Evolutionary conservation across 495 filamentous ascomycete genomes (phyloP).

Genomic region (Xylaria longipes): DNA sequence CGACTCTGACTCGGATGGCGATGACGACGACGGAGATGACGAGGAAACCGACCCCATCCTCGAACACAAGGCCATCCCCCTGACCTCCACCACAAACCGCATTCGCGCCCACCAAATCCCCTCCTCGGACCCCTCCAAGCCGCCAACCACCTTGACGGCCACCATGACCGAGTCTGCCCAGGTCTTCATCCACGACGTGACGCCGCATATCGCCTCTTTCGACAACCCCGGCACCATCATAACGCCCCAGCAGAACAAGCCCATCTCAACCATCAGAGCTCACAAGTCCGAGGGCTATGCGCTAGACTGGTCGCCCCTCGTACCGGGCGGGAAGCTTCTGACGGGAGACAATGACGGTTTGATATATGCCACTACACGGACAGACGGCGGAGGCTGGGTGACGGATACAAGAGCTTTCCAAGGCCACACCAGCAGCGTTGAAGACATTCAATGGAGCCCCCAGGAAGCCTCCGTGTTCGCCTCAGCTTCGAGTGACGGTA

Average conservation of each 20-base stretch:
- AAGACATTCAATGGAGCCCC: constrained; percentile 96
- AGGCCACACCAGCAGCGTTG: constrained; percentile 83
- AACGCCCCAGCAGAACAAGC: constrained; percentile 81
- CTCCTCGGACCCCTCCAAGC: constrained; percentile 68
- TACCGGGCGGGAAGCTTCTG: constrained; percentile 76
- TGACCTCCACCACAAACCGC: constrained; percentile 87
- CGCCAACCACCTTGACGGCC: constrained; percentile 82
- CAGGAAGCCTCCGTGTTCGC: constrained; percentile 91
- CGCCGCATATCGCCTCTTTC: constrained; percentile 83
- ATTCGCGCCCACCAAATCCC: constrained; percentile 83
- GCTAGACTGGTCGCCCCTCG: constrained; percentile 87
- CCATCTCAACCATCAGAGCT: constrained; percentile 82
- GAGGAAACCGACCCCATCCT: constrained; percentile 92
- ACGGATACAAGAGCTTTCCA: constrained; percentile 80
- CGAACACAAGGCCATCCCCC: constrained; percentile 85
- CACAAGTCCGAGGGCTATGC: constrained; percentile 95
- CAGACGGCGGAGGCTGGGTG: constrained; percentile 85
- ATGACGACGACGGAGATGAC: constrained; percentile 75
- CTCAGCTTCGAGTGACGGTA: constrained; percentile 90
- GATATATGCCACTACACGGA: constrained; percentile 86
- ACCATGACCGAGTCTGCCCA: constrained; percentile 88
- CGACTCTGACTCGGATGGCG: constrained; percentile 66
- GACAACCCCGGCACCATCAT: constrained; percentile 84
- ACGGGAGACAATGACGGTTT: constrained; percentile 90
- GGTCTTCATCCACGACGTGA: constrained; percentile 92